Evolutionary conservation across 257 asterid genomes (phyloP).

Genomic region (Marsdenia floribunda): DNA sequence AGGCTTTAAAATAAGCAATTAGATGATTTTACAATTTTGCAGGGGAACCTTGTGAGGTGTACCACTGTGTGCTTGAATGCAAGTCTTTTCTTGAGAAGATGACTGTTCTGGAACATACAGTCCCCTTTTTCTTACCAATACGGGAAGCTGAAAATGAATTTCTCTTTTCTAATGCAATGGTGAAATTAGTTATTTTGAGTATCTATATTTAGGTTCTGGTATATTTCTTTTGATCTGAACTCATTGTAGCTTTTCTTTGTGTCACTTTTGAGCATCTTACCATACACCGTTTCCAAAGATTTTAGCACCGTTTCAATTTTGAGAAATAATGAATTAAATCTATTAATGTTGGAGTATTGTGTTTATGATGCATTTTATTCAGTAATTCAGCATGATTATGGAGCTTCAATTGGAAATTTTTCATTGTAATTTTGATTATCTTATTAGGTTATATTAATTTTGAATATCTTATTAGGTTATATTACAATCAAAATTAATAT

Average conservation of each 20-base stretch:
- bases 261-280: no score
- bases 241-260: constrained; percentile 10
- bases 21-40: constrained; percentile 24
- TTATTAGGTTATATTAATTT: no score
- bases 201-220: background rate
- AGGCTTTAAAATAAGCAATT: background rate
- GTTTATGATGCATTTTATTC: constrained; percentile 12
- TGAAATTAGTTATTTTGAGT: constrained; percentile 29
- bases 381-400: background rate
- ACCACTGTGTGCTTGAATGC: constrained; percentile 97
- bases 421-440: no score
- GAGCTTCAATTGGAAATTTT: background rate
- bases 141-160: constrained; percentile 79
- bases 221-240: background rate
- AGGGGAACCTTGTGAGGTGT: constrained; percentile 92
- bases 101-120: constrained; percentile 83
- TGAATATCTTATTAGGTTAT: no score
- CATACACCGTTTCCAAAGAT: no score
- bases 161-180: constrained; percentile 92
- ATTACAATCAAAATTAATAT: no score
- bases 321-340: background rate
- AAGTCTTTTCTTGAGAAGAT: constrained; percentile 98
- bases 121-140: constrained; percentile 91
- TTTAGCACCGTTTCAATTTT: no score
- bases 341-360: background rate